Conservation (phyloP, 306 rosid genomes). For the Prunus fruticosa region DNA sequence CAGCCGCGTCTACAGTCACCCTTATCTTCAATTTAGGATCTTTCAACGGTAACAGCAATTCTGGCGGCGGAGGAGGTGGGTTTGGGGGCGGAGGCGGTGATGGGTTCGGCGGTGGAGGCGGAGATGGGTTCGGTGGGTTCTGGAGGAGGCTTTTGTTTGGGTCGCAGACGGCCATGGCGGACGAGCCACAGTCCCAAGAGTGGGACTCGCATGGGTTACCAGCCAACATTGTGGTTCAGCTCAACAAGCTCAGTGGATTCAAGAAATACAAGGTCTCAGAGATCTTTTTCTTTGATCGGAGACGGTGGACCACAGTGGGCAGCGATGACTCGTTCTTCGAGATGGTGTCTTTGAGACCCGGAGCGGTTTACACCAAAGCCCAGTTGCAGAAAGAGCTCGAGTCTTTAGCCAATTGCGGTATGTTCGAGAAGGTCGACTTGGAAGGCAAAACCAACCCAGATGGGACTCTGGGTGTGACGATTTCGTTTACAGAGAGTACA, state of each 20-base stretch:
- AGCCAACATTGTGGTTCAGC: conserved; percentile 73
- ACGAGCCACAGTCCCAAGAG: conserved; percentile 56
- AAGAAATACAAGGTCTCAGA: conserved; percentile 82
- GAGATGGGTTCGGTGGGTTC: conserved; percentile 47
- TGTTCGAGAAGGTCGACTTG: conserved; percentile 95
- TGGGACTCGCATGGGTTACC: conserved; percentile 94
- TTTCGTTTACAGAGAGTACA: conserved; percentile 78
- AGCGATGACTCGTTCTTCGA: conserved; percentile 86
- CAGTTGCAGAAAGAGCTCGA: conserved; percentile 94
- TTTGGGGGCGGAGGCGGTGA: conserved; percentile 24
- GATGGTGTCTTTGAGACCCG: conserved; percentile 83
- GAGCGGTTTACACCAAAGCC: conserved; percentile 72
- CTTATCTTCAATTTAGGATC: conserved; percentile 35
- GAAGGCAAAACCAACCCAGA: conserved; percentile 90
- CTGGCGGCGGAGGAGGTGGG: conserved; percentile 38
- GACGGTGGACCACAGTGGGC: conserved; percentile 45
- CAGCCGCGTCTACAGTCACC: conserved; percentile 61
- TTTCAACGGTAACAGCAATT: conserved; percentile 20
- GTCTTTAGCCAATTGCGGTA: conserved; percentile 73
- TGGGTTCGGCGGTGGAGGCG: conserved; percentile 33
- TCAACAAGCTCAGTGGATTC: conserved; percentile 81
- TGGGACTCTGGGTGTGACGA: conserved; percentile 61
- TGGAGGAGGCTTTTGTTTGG: conserved; percentile 55
- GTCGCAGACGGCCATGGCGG: conserved; percentile 57
- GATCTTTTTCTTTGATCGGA: conserved; percentile 71